Conservation (phyloP, 768 basidiomycete species). For the Serendipita sp. region DNA sequence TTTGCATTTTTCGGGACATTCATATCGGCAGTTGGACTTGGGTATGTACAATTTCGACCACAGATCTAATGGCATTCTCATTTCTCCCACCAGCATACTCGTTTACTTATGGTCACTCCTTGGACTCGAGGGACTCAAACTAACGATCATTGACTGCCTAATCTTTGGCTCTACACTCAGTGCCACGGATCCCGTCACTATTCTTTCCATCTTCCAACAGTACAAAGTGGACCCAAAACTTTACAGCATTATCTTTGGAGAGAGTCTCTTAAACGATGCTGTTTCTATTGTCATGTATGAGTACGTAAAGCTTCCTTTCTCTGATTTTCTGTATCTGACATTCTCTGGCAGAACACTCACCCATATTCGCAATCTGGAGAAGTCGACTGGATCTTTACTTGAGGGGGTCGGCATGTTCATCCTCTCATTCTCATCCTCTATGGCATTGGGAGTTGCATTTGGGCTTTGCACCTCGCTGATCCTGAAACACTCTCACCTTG, state of each 20-base stretch:
- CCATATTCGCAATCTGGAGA: slow-evolving; percentile 70
- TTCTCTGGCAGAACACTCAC: slow-evolving; percentile 53
- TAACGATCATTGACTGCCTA: slow-evolving; percentile 82
- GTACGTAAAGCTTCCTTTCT: slow-evolving; percentile 36
- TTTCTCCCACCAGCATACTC: slow-evolving; percentile 56
- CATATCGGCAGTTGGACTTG: slow-evolving; percentile 89
- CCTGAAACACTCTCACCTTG: slow-evolving; percentile 84
- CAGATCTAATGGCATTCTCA: slow-evolving; percentile 11
- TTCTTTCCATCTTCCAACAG: slow-evolving; percentile 95
- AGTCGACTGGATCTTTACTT: slow-evolving; percentile 75
- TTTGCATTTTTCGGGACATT: slow-evolving; percentile 94
- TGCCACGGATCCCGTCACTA: slow-evolving; percentile 95
- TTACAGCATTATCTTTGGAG: slow-evolving; percentile 94
- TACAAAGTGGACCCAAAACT: slow-evolving; percentile 98
- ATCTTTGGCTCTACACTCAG: slow-evolving; percentile 93
- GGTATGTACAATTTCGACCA: slow-evolving; percentile 39
- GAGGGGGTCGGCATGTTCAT: slow-evolving; percentile 97
- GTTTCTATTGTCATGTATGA: slow-evolving; percentile 99
- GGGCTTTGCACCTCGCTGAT: slow-evolving; percentile 83
- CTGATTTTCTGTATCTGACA: not conserved
- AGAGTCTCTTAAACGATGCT: slow-evolving; percentile 92
- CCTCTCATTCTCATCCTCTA: slow-evolving; percentile 84
- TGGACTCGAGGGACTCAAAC: slow-evolving; percentile 74
- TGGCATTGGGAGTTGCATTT: slow-evolving; percentile 84
- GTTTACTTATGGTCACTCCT: slow-evolving; percentile 91